These are phyloP conservation scores for Medicago truncatula DNA, from an alignment of 306 rosid genomes.

Conservation along the genomic window MtrunA17r5.0-ANR NC_053045.1:1813501-1814000, in stretches of 20 bases:
- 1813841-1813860: conserved; percentile 56
- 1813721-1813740: neutral
- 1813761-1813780: conserved; percentile 80
- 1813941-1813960: neutral
- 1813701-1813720: conserved; percentile 14
- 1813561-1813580: conserved; percentile 1
- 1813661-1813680: conserved; percentile 19
- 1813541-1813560: neutral
- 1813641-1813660: conserved; percentile 14
- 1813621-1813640: conserved; percentile 12
- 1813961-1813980: neutral
- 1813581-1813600: conserved; percentile 3
- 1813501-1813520: neutral
- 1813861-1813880: conserved; percentile 17
- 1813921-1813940: conserved; percentile 29
- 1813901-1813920: neutral
- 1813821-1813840: conserved; percentile 84
- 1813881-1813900: neutral
- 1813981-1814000: neutral
- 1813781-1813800: conserved; percentile 71
- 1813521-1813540: neutral
- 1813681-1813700: conserved; percentile 17
- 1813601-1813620: neutral
- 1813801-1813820: conserved; percentile 85
- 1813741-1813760: conserved; percentile 72